Evolutionary conservation across 2,329 filamentous ascomycete genomes (phyloP).

Genomic region (Xylaria sp.): DNA sequence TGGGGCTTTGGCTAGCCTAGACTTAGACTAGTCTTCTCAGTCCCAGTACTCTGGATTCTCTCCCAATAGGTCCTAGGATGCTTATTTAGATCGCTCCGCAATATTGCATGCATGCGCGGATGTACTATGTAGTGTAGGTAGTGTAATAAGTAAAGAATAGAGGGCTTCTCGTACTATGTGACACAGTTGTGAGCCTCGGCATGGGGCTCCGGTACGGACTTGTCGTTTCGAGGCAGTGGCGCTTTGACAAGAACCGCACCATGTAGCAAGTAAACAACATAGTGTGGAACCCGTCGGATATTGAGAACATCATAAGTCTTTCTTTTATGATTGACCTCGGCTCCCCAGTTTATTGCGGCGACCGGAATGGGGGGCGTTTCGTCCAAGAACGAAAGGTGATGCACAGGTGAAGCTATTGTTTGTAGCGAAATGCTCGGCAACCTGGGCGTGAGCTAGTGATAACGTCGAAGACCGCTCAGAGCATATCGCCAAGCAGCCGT

Average conservation of each 20-base stretch:
- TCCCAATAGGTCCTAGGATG: slow-evolving; percentile 5
- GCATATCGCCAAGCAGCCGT: too few species aligned
- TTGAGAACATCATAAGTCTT: background rate
- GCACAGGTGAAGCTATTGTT: too few species aligned
- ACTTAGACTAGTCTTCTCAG: slow-evolving; percentile 15
- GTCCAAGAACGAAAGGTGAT: too few species aligned
- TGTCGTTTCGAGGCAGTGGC: background rate
- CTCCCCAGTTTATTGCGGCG: background rate
- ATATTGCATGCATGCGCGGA: background rate
- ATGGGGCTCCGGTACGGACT: too few species aligned
- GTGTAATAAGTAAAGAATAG: background rate
- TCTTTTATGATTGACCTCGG: background rate
- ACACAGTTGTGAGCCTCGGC: too few species aligned
- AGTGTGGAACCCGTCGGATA: slow-evolving; percentile 9
- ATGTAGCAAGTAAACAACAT: background rate
- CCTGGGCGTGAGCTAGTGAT: too few species aligned
- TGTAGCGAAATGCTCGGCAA: too few species aligned
- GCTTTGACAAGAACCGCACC: too few species aligned
- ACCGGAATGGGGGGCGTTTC: too few species aligned
- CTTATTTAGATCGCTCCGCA: background rate
- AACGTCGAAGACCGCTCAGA: too few species aligned
- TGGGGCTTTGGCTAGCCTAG: background rate
- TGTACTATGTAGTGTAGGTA: background rate
- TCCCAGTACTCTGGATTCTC: slow-evolving; percentile 18
- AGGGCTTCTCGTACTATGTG: too few species aligned